Conservation (phyloP, 345 rosid genomes). For the Kernera saxatilis region DNA sequence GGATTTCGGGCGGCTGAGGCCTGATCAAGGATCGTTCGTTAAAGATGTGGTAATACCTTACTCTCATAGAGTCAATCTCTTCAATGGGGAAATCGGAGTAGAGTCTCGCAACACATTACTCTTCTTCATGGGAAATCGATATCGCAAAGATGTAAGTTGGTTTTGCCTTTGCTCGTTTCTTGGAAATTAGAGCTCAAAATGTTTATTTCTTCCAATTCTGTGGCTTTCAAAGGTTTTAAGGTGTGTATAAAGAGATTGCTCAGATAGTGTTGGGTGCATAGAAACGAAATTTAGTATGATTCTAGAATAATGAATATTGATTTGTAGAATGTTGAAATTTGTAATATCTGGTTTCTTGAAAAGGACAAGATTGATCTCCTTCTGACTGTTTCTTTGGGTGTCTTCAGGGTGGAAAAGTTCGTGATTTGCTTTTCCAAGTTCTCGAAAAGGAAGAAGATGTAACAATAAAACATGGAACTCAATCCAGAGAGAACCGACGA, state of each 20-base stretch:
- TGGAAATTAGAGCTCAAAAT: background rate
- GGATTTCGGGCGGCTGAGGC: constrained; percentile 80
- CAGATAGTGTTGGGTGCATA: background rate
- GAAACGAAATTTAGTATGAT: background rate
- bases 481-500: constrained; percentile 91
- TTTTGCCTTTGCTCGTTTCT: background rate
- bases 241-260: background rate
- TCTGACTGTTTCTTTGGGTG: constrained; percentile 7
- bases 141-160: constrained; percentile 69
- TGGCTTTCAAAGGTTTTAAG: background rate
- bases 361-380: background rate
- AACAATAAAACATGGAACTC: constrained; percentile 87
- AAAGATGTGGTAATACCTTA: constrained; percentile 91
- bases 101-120: constrained; percentile 59
- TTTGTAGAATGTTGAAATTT: background rate
- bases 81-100: constrained; percentile 59
- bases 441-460: constrained; percentile 81
- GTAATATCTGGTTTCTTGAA: too few species aligned
- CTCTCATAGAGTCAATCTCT: constrained; percentile 72
- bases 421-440: constrained; percentile 81
- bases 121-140: constrained; percentile 98
- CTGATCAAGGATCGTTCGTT: constrained; percentile 82
- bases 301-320: background rate
- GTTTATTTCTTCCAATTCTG: background rate
- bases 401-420: constrained; percentile 86